phyloP scores from a whole-genome alignment of 2,329 filamentous ascomycete species.

The Talaromyces marneffei region DNA sequence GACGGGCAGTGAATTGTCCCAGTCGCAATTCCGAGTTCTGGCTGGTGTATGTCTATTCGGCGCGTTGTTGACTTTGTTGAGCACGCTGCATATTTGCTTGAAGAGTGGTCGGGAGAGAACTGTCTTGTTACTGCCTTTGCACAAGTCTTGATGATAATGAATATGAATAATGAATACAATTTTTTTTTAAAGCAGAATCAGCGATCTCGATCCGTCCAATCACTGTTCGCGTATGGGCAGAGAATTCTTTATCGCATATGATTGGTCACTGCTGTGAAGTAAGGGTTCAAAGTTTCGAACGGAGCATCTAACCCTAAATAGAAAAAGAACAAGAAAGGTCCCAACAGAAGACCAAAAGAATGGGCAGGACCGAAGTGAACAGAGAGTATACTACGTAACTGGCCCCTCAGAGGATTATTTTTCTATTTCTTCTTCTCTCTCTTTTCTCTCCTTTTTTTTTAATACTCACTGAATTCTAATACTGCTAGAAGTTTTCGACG shows the following conservation, averaged over 20 bases:
- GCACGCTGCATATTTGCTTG: constrained; percentile 3
- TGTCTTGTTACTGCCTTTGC: not conserved
- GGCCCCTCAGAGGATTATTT: not conserved
- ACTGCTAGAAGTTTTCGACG: not conserved
- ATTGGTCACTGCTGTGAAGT: too few species aligned
- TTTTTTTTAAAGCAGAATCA: too few species aligned
- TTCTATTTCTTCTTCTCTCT: not conserved
- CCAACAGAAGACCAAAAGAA: not conserved
- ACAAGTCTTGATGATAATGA: constrained; percentile 1
- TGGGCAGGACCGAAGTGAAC: too few species aligned
- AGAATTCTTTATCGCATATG: too few species aligned
- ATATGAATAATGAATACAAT: not conserved
- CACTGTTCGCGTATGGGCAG: not conserved
- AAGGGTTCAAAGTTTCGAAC: too few species aligned
- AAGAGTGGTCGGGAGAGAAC: not conserved
- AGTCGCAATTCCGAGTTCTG: constrained; percentile 2
- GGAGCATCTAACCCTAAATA: not conserved
- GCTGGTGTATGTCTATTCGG: constrained; percentile 4
- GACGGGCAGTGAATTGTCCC: constrained; percentile 4
- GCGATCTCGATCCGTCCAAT: not conserved
- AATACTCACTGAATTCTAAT: not conserved
- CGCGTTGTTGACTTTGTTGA: constrained; percentile 1
- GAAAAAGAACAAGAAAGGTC: not conserved
- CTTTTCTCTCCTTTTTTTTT: not conserved
- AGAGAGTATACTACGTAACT: too few species aligned